Evolutionary conservation across 768 basidiomycete genomes (phyloP).

Genomic region (Leccinum subgranulosum): DNA sequence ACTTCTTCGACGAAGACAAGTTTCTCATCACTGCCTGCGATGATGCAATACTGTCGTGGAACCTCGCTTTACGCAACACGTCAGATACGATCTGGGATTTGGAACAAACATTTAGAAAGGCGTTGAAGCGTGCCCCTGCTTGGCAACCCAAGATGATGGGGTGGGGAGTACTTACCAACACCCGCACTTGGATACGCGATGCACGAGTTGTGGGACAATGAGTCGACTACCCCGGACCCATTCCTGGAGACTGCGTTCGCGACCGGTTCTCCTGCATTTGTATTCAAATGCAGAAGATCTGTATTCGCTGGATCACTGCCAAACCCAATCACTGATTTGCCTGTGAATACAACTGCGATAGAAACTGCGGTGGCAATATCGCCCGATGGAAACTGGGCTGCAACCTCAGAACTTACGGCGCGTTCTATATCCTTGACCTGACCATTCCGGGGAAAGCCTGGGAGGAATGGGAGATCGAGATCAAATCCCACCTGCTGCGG

Average conservation of each 20-base stretch:
- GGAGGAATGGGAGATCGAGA: background rate
- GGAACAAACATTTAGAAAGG: too few species aligned
- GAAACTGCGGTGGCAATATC: constrained; percentile 13
- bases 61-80: too few species aligned
- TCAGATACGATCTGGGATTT: too few species aligned
- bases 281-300: background rate
- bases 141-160: too few species aligned
- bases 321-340: background rate
- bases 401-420: constrained; percentile 2
- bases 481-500: background rate
- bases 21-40: too few species aligned
- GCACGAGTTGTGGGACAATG: too few species aligned
- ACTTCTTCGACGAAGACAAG: too few species aligned
- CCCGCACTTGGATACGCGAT: too few species aligned
- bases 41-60: too few species aligned
- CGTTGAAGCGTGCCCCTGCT: too few species aligned
- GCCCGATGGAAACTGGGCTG: constrained; percentile 17
- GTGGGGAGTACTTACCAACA: too few species aligned
- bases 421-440: constrained; percentile 11
- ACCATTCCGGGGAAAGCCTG: background rate
- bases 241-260: background rate
- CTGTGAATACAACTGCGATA: background rate
- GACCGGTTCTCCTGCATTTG: constrained; percentile 2
- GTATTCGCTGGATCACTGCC: background rate
- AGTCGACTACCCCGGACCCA: too few species aligned